Base-by-base conservation (phyloP, 2,329 filamentous ascomycete genomes). In the Beauveria sp. region DNA sequence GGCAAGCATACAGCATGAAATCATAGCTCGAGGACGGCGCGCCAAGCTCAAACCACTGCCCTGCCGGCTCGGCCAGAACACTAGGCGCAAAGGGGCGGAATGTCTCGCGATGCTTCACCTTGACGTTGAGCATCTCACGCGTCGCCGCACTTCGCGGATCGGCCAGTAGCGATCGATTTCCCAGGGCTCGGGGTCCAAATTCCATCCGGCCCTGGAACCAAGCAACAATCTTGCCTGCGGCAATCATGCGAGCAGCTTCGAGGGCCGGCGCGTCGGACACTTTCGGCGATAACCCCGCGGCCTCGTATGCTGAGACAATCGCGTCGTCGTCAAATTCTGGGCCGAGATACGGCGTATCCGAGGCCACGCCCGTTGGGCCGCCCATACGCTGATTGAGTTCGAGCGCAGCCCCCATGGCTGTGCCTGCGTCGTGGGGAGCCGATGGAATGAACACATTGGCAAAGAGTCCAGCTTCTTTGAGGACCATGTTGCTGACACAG, bases 191-290 rank as follows among this genome's bases (percentile, higher is more conserved):
- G 14, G 55, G 55, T 7, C 55, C 44, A n/a, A 58, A 58, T 16
- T 58, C 44, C 55, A 58, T 58, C 5, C 55, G 44, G 44, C 55
- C 55, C 20, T 58, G 55, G 16, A 58, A 58, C 55, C 55, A 58
- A 16, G 55, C 44, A 30, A 58, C 55, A 40, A 50, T 41, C 55
- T 58, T 58, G 28, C 55, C 44, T 2, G 18, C 55, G 28, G 55
- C 55, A 41, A 50, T 40, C 55, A 58, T 58, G n/a, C 44, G 55
- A 12, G 55, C 55, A 41, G 55, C 55, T 2, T 58, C 55, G 28
- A 41, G n/a, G 44, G 55, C 44, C 16, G 55, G 44, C 30, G 44
- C 26, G 43, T n/a, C n/a, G 12, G 55, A 57, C 44, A 50, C 26
- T 22, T 58, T 6, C 14, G 55, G 44, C 20, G 55, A 50, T 20